Evolutionary conservation across 139 green algal genomes (phyloP).

Genomic region (Micromonas pusilla): DNA sequence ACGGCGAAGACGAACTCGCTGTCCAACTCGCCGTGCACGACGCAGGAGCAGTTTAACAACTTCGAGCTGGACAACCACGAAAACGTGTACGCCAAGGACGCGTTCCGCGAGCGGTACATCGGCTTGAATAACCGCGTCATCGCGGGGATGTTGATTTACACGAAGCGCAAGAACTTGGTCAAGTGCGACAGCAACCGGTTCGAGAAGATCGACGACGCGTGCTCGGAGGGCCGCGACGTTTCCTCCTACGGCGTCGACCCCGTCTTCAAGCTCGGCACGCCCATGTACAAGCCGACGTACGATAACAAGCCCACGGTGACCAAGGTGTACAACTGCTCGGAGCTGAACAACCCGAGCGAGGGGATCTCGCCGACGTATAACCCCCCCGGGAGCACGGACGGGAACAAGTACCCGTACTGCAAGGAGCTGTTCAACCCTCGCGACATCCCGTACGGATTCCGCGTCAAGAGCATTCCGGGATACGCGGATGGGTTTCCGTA

Average conservation of each 20-base stretch:
- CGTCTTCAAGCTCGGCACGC: constrained; percentile 62
- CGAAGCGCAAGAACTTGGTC: constrained; percentile 45
- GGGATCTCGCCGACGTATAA: constrained; percentile 1
- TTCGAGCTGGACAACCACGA: constrained; percentile 33
- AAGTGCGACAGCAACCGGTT: constrained; percentile 60
- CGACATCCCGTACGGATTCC: constrained; percentile 62
- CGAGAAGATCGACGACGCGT: constrained; percentile 57
- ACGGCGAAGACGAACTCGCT: constrained; percentile 42
- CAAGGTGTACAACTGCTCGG: constrained; percentile 65
- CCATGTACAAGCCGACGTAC: constrained; percentile 59
- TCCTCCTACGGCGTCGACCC: constrained; percentile 63
- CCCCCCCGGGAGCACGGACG: constrained; percentile 18
- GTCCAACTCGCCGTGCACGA: constrained; percentile 47
- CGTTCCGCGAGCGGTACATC: constrained; percentile 20
- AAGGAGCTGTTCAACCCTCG: constrained; percentile 64
- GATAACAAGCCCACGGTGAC: constrained; percentile 45
- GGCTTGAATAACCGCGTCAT: constrained; percentile 61
- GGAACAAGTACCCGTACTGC: constrained; percentile 56
- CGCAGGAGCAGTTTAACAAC: constrained; percentile 53
- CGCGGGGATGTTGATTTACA: constrained; percentile 63
- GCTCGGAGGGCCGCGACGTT: constrained; percentile 37
- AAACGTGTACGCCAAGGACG: constrained; percentile 25
- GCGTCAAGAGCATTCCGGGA: constrained; percentile 39
- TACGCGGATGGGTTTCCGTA: constrained; percentile 55
- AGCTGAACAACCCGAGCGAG: constrained; percentile 26